These are phyloP conservation scores for Talaromyces liani DNA, from an alignment of 495 filamentous ascomycete species.

Conservation along the genomic window DNA sequence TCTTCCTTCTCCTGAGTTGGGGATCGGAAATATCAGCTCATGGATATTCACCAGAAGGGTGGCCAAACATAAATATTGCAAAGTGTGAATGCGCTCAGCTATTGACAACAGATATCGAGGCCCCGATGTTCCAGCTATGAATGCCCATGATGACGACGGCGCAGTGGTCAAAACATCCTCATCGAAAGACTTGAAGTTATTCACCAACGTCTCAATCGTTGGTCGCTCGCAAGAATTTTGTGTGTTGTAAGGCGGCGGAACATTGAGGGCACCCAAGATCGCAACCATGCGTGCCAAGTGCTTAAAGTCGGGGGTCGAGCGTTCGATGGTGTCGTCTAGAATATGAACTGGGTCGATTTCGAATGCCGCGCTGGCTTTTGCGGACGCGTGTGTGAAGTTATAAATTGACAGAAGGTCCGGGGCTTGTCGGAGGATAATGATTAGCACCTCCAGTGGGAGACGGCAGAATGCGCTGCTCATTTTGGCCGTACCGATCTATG, in stretches of 20 bases:
- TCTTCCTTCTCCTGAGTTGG: too few species aligned
- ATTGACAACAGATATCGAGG: constrained; percentile 4
- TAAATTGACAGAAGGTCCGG: not conserved
- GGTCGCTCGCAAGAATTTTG: not conserved
- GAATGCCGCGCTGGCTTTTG: not conserved
- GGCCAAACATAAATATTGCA: too few species aligned
- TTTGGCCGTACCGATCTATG: too few species aligned
- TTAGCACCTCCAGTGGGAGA: not conserved
- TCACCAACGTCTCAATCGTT: not conserved
- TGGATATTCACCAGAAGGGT: too few species aligned
- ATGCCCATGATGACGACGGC: not conserved
- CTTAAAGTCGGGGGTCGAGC: too few species aligned
- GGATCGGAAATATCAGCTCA: too few species aligned
- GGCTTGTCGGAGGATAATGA: not conserved
- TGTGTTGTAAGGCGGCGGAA: not conserved
- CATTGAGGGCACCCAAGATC: not conserved
- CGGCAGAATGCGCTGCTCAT: not conserved
- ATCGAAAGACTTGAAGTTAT: not conserved
- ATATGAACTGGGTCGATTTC: too few species aligned
- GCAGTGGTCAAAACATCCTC: not conserved
- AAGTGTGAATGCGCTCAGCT: too few species aligned
- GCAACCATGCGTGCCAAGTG: not conserved
- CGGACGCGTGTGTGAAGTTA: not conserved
- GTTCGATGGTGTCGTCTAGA: too few species aligned
- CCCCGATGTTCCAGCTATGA: not conserved